Percentiles rank a stretch among this genome's conserved stretches.
Evolutionary conservation across 305 asterid species (phyloP).

Genomic region (Lippia alba): DNA sequence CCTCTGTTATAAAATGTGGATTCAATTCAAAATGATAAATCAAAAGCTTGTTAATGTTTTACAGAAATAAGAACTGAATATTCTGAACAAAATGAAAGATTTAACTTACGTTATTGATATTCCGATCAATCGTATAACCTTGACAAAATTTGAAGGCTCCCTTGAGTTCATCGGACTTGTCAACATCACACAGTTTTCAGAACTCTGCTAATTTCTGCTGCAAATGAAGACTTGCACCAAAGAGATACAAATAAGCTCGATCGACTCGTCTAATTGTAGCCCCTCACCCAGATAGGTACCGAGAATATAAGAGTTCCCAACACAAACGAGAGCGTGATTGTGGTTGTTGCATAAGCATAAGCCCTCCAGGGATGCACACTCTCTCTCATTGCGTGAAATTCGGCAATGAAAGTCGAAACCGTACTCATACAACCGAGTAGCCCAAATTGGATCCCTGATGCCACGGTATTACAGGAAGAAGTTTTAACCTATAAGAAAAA

Average conservation of each 20-base stretch:
- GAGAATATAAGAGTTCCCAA: constrained; percentile 79
- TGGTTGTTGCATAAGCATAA: constrained; percentile 60
- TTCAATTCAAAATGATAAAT: no score
- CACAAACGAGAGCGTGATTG: constrained; percentile 53
- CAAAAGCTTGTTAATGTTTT: no score
- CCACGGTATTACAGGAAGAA: constrained; percentile 53
- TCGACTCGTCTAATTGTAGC: constrained; percentile 39
- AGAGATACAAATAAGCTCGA: neutral
- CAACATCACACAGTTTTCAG: no score
- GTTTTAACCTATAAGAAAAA: constrained; percentile 47
- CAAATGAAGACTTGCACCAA: no score
- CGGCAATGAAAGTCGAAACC: constrained; percentile 88
- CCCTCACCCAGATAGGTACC: constrained; percentile 63
- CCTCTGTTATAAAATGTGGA: no score
- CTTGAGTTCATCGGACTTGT: no score
- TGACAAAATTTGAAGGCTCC: no score
- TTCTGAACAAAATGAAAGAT: no score
- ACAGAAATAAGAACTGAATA: no score
- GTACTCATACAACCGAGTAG: constrained; percentile 89
- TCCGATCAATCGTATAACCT: no score
- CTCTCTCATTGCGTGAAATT: constrained; percentile 79
- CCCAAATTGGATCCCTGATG: constrained; percentile 73
- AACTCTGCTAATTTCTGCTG: no score
- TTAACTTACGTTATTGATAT: no score
- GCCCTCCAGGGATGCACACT: constrained; percentile 76